Percentiles rank a stretch among this genome's conserved stretches.
These are phyloP conservation scores for Diaporthe sp. DNA, from an alignment of 2,329 filamentous ascomycete genomes.

Conservation along the genomic window DNA sequence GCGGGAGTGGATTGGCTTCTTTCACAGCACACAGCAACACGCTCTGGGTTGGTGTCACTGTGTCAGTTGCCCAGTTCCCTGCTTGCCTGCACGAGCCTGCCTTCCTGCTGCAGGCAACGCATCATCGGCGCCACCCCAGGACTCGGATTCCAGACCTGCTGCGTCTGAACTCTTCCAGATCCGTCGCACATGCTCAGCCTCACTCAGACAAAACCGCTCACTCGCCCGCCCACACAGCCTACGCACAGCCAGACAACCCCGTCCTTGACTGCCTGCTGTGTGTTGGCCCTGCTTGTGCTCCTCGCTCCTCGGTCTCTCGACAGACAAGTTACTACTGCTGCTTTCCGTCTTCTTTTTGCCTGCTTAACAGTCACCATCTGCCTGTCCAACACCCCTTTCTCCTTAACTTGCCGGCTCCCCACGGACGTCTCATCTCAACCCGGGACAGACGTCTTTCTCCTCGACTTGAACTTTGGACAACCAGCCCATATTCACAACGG, in stretches of 20 bases:
- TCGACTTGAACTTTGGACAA: not conserved
- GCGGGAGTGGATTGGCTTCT: constrained; percentile 12
- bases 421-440: too few species aligned
- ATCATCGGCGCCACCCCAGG: constrained; percentile 19
- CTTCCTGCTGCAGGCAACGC: constrained; percentile 25
- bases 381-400: not conserved
- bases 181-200: constrained; percentile 10
- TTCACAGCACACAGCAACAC: too few species aligned
- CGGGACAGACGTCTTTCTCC: too few species aligned
- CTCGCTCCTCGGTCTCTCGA: not conserved
- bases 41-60: not conserved
- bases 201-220: constrained; percentile 8
- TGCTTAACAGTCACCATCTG: not conserved
- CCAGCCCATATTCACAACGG: not conserved
- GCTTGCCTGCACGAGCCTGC: not conserved
- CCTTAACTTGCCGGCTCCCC: not conserved
- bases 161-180: constrained; percentile 17
- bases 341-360: not conserved
- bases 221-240: not conserved
- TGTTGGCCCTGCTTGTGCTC: constrained; percentile 4
- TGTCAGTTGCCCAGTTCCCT: not conserved
- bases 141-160: constrained; percentile 16
- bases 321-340: not conserved
- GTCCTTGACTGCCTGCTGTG: not conserved
- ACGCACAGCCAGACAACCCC: not conserved